Percentiles rank a stretch among this genome's conserved stretches.
Evolutionary conservation across 192 early-diverging fungal species (phyloP).

Genomic region (Coemansia reversa): DNA sequence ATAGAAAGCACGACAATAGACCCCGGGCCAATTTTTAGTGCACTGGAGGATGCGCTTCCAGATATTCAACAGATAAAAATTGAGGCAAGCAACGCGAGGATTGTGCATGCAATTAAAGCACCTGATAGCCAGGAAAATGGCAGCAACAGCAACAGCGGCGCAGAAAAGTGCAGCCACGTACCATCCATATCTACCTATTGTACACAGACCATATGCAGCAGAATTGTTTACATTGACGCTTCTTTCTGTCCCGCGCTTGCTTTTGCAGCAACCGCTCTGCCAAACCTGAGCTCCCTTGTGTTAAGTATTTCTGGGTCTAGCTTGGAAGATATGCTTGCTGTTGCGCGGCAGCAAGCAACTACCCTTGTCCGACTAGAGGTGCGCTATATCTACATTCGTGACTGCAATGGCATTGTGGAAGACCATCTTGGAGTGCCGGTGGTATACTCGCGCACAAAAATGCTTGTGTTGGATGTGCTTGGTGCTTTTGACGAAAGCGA

Average conservation of each 20-base stretch:
- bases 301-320: conserved; percentile 8
- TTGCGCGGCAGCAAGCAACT: conserved; percentile 19
- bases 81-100: conserved; percentile 10
- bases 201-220: conserved; percentile 3
- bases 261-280: background rate
- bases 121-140: background rate
- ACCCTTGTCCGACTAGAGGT: conserved; percentile 12
- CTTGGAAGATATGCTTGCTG: background rate
- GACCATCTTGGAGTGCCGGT: conserved; percentile 1
- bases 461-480: conserved; percentile 15
- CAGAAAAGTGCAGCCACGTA: background rate
- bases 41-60: conserved; percentile 8
- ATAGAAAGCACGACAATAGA: conserved; percentile 1
- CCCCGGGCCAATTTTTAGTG: conserved; percentile 4
- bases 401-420: conserved; percentile 9
- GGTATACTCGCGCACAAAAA: conserved; percentile 6
- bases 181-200: background rate
- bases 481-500: conserved; percentile 17
- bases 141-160: background rate
- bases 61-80: conserved; percentile 11
- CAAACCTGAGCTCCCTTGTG: conserved; percentile 7
- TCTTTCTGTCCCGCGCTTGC: conserved; percentile 12
- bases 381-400: conserved; percentile 13
- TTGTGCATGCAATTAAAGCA: background rate
- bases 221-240: conserved; percentile 2